phyloP scores from a whole-genome alignment of 2,329 filamentous ascomycete genomes.

The Bipolaris zeicola region DNA sequence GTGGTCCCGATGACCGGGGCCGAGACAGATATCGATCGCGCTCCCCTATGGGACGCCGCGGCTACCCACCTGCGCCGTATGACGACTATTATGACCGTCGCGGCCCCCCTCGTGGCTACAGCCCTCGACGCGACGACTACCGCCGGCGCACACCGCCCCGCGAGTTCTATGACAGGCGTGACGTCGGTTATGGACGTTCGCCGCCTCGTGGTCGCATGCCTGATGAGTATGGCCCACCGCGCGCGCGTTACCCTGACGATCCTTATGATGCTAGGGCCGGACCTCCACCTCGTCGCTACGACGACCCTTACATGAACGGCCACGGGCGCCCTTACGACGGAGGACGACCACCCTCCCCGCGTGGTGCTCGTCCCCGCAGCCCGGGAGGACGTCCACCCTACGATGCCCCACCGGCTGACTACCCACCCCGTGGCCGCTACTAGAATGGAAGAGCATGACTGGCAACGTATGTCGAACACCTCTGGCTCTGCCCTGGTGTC shows the following conservation, averaged over 20 bases:
- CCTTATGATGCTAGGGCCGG: constrained; percentile 66
- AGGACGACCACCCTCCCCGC: constrained; percentile 53
- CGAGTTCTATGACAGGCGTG: constrained; percentile 83
- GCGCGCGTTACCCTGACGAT: constrained; percentile 72
- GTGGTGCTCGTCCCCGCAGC: constrained; percentile 49
- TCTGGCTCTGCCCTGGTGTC: not conserved
- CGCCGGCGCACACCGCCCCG: constrained; percentile 79
- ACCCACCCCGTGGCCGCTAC: constrained; percentile 48
- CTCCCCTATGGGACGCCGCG: constrained; percentile 70
- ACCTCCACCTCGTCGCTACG: constrained; percentile 61
- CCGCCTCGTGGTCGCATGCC: constrained; percentile 73
- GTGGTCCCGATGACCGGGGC: constrained; percentile 66
- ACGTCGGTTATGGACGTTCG: constrained; percentile 62
- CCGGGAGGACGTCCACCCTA: constrained; percentile 67
- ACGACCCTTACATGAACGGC: constrained; percentile 65
- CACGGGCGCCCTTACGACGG: constrained; percentile 61
- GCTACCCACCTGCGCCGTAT: constrained; percentile 63
- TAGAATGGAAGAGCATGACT: constrained; percentile 24
- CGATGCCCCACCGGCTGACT: constrained; percentile 52
- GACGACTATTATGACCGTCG: constrained; percentile 80
- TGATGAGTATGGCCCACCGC: constrained; percentile 73
- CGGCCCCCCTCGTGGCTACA: constrained; percentile 80
- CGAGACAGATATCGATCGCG: constrained; percentile 80
- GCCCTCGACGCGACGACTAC: constrained; percentile 83
- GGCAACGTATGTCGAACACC: constrained; percentile 4